phyloP scores from a whole-genome alignment of 1,139 yeast species.

The Scheffersomyces insectosa region DNA sequence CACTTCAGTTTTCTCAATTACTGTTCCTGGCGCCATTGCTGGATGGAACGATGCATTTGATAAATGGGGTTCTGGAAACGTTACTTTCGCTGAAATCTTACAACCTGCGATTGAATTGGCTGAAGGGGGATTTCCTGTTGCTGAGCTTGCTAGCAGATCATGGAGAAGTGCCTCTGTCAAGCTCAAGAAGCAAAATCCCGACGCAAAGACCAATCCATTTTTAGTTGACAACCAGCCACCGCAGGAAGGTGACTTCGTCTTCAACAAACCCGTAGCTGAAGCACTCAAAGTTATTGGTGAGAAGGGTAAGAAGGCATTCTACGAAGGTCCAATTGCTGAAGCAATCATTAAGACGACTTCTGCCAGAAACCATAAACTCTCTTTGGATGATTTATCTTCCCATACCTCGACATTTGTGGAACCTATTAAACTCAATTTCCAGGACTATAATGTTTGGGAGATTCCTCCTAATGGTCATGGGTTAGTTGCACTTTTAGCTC shows the following conservation, averaged over 20 bases:
- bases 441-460: slow-evolving; percentile 59
- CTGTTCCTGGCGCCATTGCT: slow-evolving; percentile 78
- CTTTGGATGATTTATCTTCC: slow-evolving; percentile 51
- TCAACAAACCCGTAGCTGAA: slow-evolving; percentile 54
- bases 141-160: slow-evolving; percentile 55
- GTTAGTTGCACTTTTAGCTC: slow-evolving; percentile 65
- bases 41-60: slow-evolving; percentile 74
- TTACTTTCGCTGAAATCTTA: slow-evolving; percentile 57
- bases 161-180: slow-evolving; percentile 48
- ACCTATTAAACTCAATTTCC: slow-evolving; percentile 54
- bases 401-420: slow-evolving; percentile 64
- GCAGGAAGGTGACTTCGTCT: slow-evolving; percentile 58
- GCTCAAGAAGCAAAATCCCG: slow-evolving; percentile 38
- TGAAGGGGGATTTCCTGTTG: slow-evolving; percentile 64
- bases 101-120: slow-evolving; percentile 75
- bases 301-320: slow-evolving; percentile 65
- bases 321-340: slow-evolving; percentile 66
- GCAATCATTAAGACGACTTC: slow-evolving; percentile 59
- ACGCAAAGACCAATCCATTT: slow-evolving; percentile 33
- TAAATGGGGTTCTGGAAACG: slow-evolving; percentile 73
- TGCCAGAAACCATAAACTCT: slow-evolving; percentile 56
- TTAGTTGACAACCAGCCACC: slow-evolving; percentile 46
- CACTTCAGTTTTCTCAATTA: slow-evolving; percentile 59
- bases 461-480: slow-evolving; percentile 87
- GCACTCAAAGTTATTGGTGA: slow-evolving; percentile 54